Base-by-base conservation (phyloP, 2,329 filamentous ascomycete species). In the Clarireedia monteithiana region DNA sequence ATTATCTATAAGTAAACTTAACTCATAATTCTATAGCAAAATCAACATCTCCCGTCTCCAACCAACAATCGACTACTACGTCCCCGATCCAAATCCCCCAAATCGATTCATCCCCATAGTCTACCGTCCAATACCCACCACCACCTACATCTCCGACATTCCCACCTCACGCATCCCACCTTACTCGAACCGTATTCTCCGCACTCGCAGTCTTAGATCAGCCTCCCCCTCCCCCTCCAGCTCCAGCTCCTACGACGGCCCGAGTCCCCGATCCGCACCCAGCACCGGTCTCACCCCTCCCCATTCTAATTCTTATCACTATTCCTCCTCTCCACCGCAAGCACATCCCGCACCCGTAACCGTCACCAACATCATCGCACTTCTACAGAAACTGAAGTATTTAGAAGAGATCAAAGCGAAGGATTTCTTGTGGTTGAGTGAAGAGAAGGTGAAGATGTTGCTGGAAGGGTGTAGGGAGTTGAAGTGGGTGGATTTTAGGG, bases 41-140 rank as follows among this genome's bases (percentile, higher is more conserved):
- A 44, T 66, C 4, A 59, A 64, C 39, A 42, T 64, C 26, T 60
- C 60, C 10, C 51, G 48, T 4, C 40, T 66, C 17, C 56, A 62
- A 53, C 36, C 64, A 15, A 56, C 58, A 7, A 51, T 51, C 6
- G 63, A 65, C 52, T 63, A 58, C 51, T 39, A 50, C 1, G 40
- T 64, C 47, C 9, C 38, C 27, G 51, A 10, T 47, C 42, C 40
- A 6, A 14, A 20, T 20, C 23, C 23, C 51, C 56, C 47, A 44
- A 46, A 20, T 38, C 20, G 2, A 20, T 20, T 3, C 20, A 20
- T 55, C 9, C 45, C 52, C 20, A 47, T 34, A 5, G 10, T 9
- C 30, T 12, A 4, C 30, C 30, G 10, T 34, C 48, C 10, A 59
- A 50, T n/a, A 58, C 51, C 5, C 9, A 26, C 3, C 17, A 20